A percentile compares a stretch with the other conserved stretches of the same genome.
Evolutionary conservation across 192 early-diverging fungal species (phyloP).

Genomic region (Coemansia sp.): DNA sequence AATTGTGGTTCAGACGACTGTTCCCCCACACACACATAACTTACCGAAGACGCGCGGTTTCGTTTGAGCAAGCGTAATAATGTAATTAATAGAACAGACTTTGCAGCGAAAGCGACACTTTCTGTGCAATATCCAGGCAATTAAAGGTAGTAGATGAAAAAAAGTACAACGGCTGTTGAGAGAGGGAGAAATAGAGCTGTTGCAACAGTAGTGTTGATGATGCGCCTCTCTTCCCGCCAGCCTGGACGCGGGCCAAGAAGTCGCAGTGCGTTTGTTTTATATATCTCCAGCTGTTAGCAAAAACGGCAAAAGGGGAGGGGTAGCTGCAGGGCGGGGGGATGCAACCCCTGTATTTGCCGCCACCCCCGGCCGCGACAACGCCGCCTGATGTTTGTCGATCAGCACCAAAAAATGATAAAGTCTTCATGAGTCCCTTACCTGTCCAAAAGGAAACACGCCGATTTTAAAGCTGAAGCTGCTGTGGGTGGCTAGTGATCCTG

Average conservation of each 20-base stretch:
- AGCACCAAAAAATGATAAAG: too few relatives aligned
- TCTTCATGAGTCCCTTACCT: too few relatives aligned
- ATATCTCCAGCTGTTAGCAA: neutral
- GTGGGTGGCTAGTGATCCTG: too few relatives aligned
- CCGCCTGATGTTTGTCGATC: too few relatives aligned
- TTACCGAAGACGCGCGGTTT: neutral
- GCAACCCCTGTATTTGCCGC: neutral
- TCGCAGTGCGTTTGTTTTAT: slow-evolving; percentile 1
- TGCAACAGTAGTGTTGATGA: neutral
- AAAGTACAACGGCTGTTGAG: neutral
- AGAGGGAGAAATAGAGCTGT: slow-evolving; percentile 1
- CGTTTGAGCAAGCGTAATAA: neutral
- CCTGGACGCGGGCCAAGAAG: slow-evolving; percentile 2
- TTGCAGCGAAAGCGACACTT: too few relatives aligned
- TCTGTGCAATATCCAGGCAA: too few relatives aligned
- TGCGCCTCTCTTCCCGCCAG: neutral
- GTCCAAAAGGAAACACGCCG: too few relatives aligned
- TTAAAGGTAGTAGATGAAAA: neutral
- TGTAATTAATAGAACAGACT: too few relatives aligned
- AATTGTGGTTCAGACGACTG: neutral
- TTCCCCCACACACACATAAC: neutral
- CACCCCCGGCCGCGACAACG: too few relatives aligned
- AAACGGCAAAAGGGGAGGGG: neutral
- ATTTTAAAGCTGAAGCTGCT: too few relatives aligned
- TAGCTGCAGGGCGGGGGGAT: neutral